These are phyloP conservation scores for Herpetomonas tarakana DNA, from an alignment of 208 protist genomes.

Conservation along the genomic window DNA sequence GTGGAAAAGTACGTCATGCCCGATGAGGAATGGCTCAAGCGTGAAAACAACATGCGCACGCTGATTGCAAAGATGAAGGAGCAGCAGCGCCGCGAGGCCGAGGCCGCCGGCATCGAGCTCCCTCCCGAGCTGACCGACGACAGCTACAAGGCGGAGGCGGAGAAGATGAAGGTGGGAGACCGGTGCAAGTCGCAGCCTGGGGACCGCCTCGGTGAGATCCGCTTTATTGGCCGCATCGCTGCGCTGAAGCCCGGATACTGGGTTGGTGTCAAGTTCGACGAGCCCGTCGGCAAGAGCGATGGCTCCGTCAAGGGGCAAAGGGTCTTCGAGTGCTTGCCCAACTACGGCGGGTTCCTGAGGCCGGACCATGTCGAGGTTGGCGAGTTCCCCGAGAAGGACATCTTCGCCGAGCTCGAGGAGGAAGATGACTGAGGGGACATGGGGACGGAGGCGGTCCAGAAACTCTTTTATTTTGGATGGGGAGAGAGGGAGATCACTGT, in stretches of 20 bases:
- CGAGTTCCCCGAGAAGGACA: slow-evolving; percentile 88
- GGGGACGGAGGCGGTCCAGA: too few relatives aligned
- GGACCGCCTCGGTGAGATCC: slow-evolving; percentile 79
- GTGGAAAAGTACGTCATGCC: slow-evolving; percentile 92
- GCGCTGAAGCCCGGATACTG: slow-evolving; percentile 87
- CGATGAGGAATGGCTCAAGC: slow-evolving; percentile 89
- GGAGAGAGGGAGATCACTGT: too few relatives aligned
- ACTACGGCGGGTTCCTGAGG: slow-evolving; percentile 86
- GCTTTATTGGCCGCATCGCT: slow-evolving; percentile 83
- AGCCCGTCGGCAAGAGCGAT: slow-evolving; percentile 94
- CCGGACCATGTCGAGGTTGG: slow-evolving; percentile 88
- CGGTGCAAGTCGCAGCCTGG: slow-evolving; percentile 81
- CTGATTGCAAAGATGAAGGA: slow-evolving; percentile 79
- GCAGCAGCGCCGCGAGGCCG: slow-evolving; percentile 66
- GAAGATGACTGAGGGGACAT: background rate
- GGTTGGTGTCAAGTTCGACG: slow-evolving; percentile 93
- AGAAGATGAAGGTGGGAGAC: slow-evolving; percentile 77
- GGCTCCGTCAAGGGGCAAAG: slow-evolving; percentile 86
- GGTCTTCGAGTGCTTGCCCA: slow-evolving; percentile 84
- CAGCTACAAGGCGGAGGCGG: slow-evolving; percentile 65
- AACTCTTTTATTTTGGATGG: too few relatives aligned
- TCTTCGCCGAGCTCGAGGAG: slow-evolving; percentile 20
- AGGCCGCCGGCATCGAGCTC: slow-evolving; percentile 43
- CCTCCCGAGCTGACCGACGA: slow-evolving; percentile 52
- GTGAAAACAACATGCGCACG: slow-evolving; percentile 69